Percentiles rank a stretch among this genome's conserved stretches.
These are phyloP conservation scores for Botryosphaeria agaves DNA, from an alignment of 2,329 filamentous ascomycete genomes.

Conservation along the genomic window DNA sequence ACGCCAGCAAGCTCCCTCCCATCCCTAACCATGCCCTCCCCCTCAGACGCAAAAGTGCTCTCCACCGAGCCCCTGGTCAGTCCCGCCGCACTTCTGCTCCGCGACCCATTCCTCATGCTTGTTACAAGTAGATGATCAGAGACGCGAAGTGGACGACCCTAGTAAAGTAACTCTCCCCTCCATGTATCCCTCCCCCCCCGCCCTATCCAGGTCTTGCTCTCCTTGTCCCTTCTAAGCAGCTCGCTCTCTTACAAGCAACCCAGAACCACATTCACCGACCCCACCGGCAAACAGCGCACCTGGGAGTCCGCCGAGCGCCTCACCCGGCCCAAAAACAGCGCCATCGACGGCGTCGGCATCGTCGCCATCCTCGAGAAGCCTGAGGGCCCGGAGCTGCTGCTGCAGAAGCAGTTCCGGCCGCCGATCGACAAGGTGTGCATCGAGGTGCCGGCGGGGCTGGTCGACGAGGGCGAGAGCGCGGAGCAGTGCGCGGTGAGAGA, in stretches of 20 bases:
- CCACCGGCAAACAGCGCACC: slow-evolving; percentile 37
- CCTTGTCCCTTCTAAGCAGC: neutral
- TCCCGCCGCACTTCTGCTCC: neutral
- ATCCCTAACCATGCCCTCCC: slow-evolving; percentile 1
- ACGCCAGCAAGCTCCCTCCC: too few relatives aligned
- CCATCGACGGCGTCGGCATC: slow-evolving; percentile 59
- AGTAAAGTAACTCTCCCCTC: slow-evolving; percentile 16
- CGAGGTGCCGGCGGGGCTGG: slow-evolving; percentile 42
- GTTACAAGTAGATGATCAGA: slow-evolving; percentile 7
- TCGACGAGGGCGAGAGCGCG: slow-evolving; percentile 39
- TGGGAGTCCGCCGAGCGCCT: slow-evolving; percentile 62
- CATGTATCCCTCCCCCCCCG: too few relatives aligned
- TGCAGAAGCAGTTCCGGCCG: slow-evolving; percentile 34
- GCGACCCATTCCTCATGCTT: neutral
- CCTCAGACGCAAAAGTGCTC: slow-evolving; percentile 6
- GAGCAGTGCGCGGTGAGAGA: slow-evolving; percentile 39
- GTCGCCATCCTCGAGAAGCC: slow-evolving; percentile 42
- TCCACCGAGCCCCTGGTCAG: slow-evolving; percentile 6
- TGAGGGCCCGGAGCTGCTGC: neutral
- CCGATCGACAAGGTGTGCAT: slow-evolving; percentile 40
- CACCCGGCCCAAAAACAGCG: slow-evolving; percentile 42
- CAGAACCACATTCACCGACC: slow-evolving; percentile 38
- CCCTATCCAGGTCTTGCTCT: neutral
- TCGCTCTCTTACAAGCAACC: neutral
- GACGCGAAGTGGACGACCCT: slow-evolving; percentile 23